phyloP scores from a whole-genome alignment of 2,329 filamentous ascomycete genomes.

The Xylaria sp. region DNA sequence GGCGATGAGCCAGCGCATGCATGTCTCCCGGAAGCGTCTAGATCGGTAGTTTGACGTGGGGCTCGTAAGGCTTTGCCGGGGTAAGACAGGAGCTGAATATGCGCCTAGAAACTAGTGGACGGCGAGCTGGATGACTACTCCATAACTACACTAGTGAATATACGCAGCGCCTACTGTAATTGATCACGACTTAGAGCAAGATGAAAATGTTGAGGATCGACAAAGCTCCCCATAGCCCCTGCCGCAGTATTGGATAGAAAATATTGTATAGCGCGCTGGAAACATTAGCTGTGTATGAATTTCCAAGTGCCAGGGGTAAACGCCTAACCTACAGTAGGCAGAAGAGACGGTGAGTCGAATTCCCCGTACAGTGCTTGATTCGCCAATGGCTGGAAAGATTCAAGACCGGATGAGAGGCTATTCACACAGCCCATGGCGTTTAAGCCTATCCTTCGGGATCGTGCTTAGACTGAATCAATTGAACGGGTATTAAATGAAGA shows the following conservation, averaged over 20 bases:
- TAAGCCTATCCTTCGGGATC: slow-evolving; percentile 3
- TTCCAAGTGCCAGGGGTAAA: background rate
- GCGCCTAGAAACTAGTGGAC: slow-evolving; percentile 18
- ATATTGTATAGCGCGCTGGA: background rate
- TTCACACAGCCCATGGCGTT: background rate
- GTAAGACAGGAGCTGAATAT: slow-evolving; percentile 30
- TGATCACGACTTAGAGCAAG: slow-evolving; percentile 1
- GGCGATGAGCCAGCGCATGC: background rate
- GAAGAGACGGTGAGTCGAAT: slow-evolving; percentile 31
- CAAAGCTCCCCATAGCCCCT: background rate
- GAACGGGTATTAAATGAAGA: slow-evolving; percentile 6
- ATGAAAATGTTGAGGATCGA: slow-evolving; percentile 21
- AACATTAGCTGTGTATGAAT: background rate
- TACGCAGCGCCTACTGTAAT: background rate
- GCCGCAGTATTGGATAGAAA: background rate
- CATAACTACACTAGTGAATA: slow-evolving; percentile 18
- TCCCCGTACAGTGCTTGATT: slow-evolving; percentile 28
- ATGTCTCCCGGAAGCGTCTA: slow-evolving; percentile 2
- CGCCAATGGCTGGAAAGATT: background rate
- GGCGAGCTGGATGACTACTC: slow-evolving; percentile 18
- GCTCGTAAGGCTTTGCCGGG: slow-evolving; percentile 9
- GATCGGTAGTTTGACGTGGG: slow-evolving; percentile 14
- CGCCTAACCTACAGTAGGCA: background rate
- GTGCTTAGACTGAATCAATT: slow-evolving; percentile 9
- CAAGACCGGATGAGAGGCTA: slow-evolving; percentile 7